Base-by-base conservation (phyloP, 2,329 filamentous ascomycete genomes). In the Calonectria pteridis region DNA sequence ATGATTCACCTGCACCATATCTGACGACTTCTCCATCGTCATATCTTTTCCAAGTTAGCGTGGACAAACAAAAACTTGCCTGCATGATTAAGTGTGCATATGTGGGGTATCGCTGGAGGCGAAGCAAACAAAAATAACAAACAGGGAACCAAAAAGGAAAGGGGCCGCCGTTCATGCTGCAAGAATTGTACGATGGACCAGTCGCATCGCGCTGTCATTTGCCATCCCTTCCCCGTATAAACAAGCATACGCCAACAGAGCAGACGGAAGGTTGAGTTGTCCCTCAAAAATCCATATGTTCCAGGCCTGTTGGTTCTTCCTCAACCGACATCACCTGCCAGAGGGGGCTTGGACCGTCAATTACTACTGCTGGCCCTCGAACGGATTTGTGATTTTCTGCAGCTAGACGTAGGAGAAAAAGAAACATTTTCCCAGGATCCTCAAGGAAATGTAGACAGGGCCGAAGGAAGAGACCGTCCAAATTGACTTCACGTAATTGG, bases 1-100 rank as follows among this genome's bases (percentile, higher is more conserved):
- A 92, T 46, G 89, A 91, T 82, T 92, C 90, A 72, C 90, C 90
- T 16, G 90, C 90, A 66, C 90, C 90, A 81, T 91, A 92, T 79
- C 90, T 86, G 75, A 91, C 89, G 68, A 92, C 90, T 83, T 92
- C 90, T 55, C 90, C 90, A 76, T 92, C 90, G 76, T 92, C 90
- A 78, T 90, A 92, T 81, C 90, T 91, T 73, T 55, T 9, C 3
- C 43, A 29, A 40, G 69, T 80, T 69, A 77, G 73, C 74, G 28
- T 69, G 33, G 55, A 55, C 49, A 29, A 33, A 58, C 59, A 50
- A 55, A 28, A 31, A 23, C 6, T 35, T 35, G 51, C 43, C 14
- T 67, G 23, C 33, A 51, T 58, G 33, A n/a, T 33, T 33, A 53
- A 11, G 7, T 66, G 31, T 63, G 33, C 55, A 58, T 37, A 10